Evolutionary conservation across 106 monocot genomes (phyloP).

Genomic region (Cymbidium sinense): DNA sequence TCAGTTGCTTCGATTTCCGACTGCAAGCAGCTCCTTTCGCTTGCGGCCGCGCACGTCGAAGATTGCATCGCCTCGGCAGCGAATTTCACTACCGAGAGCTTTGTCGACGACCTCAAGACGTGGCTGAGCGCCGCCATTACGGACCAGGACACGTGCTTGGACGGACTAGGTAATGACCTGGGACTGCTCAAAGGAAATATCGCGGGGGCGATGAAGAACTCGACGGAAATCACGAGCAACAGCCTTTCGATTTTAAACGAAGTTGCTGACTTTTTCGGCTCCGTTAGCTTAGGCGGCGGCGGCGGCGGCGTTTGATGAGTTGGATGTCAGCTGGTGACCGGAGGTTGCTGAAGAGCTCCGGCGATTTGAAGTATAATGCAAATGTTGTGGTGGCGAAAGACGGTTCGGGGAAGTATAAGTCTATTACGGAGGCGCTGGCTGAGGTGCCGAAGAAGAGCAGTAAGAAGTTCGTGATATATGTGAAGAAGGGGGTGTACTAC

Average conservation of each 20-base stretch:
- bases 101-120: slow-evolving; percentile 31
- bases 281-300: not conserved
- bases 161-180: slow-evolving; percentile 28
- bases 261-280: not conserved
- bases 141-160: slow-evolving; percentile 52
- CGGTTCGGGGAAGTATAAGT: slow-evolving; percentile 18
- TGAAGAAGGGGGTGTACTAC: slow-evolving; percentile 17
- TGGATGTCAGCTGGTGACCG: slow-evolving; percentile 17
- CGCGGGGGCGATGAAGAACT: slow-evolving; percentile 22
- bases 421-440: slow-evolving; percentile 10
- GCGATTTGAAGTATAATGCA: not conserved
- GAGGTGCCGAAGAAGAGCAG: slow-evolving; percentile 14
- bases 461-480: slow-evolving; percentile 16
- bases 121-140: slow-evolving; percentile 46
- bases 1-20: slow-evolving; percentile 15
- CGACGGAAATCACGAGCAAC: slow-evolving; percentile 38
- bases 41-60: slow-evolving; percentile 15
- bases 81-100: slow-evolving; percentile 15
- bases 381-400: slow-evolving; percentile 36
- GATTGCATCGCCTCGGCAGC: slow-evolving; percentile 19
- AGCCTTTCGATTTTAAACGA: slow-evolving; percentile 29
- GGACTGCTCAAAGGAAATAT: slow-evolving; percentile 16
- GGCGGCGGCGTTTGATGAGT: not conserved
- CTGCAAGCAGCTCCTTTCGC: slow-evolving; percentile 32
- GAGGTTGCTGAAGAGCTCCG: slow-evolving; percentile 8